A percentile compares a stretch with the other conserved stretches of the same genome.
Evolutionary conservation across 176 grass and related monocot genomes (phyloP).

Genomic region (Eremochloa ophiuroides): DNA sequence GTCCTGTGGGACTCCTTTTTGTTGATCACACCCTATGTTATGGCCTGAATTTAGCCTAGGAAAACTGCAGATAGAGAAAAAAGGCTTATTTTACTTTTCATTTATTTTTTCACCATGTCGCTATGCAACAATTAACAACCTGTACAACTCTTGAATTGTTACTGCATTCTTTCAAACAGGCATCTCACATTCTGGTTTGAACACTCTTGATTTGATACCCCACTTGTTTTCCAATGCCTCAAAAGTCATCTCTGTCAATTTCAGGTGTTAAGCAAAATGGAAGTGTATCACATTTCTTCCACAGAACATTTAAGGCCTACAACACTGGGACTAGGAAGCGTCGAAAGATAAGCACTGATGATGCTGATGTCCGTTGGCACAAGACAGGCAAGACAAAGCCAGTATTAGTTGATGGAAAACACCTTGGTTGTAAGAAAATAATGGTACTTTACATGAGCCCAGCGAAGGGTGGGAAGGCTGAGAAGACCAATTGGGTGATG

Average conservation of each 20-base stretch:
- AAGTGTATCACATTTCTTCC: slow-evolving; percentile 90
- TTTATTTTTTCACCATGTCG: slow-evolving; percentile 3
- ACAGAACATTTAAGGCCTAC: slow-evolving; percentile 93
- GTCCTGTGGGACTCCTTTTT: background rate
- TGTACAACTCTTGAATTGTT: background rate
- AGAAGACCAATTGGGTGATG: slow-evolving; percentile 98
- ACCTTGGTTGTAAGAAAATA: slow-evolving; percentile 91
- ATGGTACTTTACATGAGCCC: slow-evolving; percentile 87
- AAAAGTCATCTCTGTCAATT: background rate
- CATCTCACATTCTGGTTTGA: background rate
- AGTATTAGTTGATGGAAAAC: slow-evolving; percentile 66
- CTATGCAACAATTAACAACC: background rate
- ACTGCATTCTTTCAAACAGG: background rate
- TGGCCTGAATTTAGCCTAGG: background rate
- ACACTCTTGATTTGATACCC: background rate
- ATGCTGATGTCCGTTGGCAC: slow-evolving; percentile 88
- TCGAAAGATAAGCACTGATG: slow-evolving; percentile 74
- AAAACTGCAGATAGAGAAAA: background rate
- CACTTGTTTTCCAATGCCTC: background rate
- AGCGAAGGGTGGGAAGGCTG: slow-evolving; percentile 61
- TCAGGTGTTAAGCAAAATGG: slow-evolving; percentile 92
- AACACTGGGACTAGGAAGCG: slow-evolving; percentile 89
- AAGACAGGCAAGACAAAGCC: slow-evolving; percentile 96
- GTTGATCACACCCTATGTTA: background rate
- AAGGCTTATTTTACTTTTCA: background rate